A percentile compares a stretch with the other conserved stretches of the same genome.
Conservation (phyloP, 2,329 filamentous ascomycete genomes). For the Dothideomycetidae sp. region DNA sequence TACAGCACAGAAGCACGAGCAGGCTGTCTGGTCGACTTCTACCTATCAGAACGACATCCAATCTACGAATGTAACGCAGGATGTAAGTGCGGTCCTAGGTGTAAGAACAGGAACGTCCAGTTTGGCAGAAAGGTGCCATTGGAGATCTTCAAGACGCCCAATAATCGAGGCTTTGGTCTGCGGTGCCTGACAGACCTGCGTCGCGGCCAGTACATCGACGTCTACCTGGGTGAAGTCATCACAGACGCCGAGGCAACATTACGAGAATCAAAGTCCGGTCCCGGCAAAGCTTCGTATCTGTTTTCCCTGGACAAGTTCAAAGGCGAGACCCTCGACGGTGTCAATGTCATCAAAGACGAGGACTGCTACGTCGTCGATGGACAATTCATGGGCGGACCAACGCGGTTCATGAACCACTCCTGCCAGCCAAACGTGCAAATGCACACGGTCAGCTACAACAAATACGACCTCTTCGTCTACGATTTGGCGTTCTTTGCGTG, state of each 20-base stretch:
- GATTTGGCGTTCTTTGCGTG: conserved; percentile 65
- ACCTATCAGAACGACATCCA: conserved; percentile 30
- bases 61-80: conserved; percentile 70
- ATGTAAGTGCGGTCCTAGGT: conserved; percentile 50
- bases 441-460: conserved; percentile 65
- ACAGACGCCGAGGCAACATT: conserved; percentile 44
- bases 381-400: conserved; percentile 63
- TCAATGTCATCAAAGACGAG: conserved; percentile 34
- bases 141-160: conserved; percentile 59
- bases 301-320: conserved; percentile 70
- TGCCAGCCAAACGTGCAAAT: conserved; percentile 68
- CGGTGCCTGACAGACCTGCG: conserved; percentile 49
- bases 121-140: conserved; percentile 55
- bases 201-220: conserved; percentile 65
- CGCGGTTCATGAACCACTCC: conserved; percentile 70
- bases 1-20: conserved; percentile 23
- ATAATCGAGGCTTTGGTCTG: conserved; percentile 71
- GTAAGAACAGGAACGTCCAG: conserved; percentile 65
- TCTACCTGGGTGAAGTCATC: conserved; percentile 52
- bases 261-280: conserved; percentile 44
- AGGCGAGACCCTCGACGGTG: conserved; percentile 12
- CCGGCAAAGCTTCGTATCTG: conserved; percentile 62
- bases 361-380: conserved; percentile 42
- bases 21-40: conserved; percentile 27
- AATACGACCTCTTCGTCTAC: conserved; percentile 59